Evolutionary conservation across 805 yeast species (phyloP).

Genomic region (Lachancea sp.): DNA sequence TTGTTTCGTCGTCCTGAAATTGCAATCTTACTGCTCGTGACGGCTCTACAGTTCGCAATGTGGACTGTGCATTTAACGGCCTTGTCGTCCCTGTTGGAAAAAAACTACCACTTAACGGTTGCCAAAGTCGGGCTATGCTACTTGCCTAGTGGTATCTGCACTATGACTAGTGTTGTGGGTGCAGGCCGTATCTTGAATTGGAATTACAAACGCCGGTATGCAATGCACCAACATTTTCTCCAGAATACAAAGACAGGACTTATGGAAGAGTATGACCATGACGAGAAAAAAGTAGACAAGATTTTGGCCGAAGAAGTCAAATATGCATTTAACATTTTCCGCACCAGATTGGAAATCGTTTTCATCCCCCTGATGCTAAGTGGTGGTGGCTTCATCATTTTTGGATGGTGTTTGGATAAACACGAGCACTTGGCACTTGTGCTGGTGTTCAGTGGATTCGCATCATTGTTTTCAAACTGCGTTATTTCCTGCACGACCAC

Average conservation of each 20-base stretch:
- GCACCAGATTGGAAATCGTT: conserved; percentile 47
- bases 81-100: conserved; percentile 47
- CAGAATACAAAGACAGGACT: conserved; percentile 14
- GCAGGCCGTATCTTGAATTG: conserved; percentile 54
- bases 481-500: conserved; percentile 56
- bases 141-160: conserved; percentile 66
- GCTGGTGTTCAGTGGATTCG: conserved; percentile 49
- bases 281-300: conserved; percentile 16
- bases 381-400: conserved; percentile 40
- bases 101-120: conserved; percentile 44
- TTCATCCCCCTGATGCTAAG: conserved; percentile 38
- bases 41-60: conserved; percentile 56
- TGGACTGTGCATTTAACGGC: conserved; percentile 71
- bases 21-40: conserved; percentile 45
- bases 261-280: conserved; percentile 18
- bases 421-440: conserved; percentile 47
- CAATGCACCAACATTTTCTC: conserved; percentile 20
- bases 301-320: conserved; percentile 21
- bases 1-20: conserved; percentile 43
- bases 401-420: conserved; percentile 67
- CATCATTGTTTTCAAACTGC: conserved; percentile 54
- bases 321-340: conserved; percentile 47
- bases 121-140: conserved; percentile 64
- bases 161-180: conserved; percentile 51
- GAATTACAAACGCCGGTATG: conserved; percentile 29